Conservation (phyloP, 306 rosid species). For the Bauhinia variegata region DNA sequence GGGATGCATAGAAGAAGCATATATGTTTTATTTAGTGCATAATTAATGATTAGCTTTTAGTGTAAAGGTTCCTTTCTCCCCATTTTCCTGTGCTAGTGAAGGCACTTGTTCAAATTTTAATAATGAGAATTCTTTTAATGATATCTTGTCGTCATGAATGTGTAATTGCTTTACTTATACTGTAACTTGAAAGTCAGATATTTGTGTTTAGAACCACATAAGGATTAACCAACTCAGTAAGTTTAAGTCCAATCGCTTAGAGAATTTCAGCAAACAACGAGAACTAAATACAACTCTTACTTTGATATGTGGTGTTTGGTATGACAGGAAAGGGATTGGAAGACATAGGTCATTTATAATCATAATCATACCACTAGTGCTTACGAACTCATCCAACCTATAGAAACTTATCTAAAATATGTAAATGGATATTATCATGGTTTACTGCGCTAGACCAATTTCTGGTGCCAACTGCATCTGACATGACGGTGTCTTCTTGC, state of each 20-base stretch:
- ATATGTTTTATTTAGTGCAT: too few relatives aligned
- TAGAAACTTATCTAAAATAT: too few relatives aligned
- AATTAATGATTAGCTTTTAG: background rate
- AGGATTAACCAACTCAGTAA: background rate
- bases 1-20: too few relatives aligned
- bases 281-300: too few relatives aligned
- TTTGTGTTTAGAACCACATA: too few relatives aligned
- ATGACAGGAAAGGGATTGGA: background rate
- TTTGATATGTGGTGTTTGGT: too few relatives aligned
- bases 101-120: background rate
- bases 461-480: slow-evolving; percentile 30
- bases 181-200: background rate
- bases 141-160: too few relatives aligned
- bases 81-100: background rate
- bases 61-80: background rate
- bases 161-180: too few relatives aligned
- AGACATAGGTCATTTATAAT: background rate
- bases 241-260: background rate
- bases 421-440: too few relatives aligned
- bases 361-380: background rate
- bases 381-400: slow-evolving; percentile 4
- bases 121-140: background rate
- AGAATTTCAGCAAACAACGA: too few relatives aligned
- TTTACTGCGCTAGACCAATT: slow-evolving; percentile 2
- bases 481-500: too few relatives aligned